These are phyloP conservation scores for Aspergillus hancockii DNA, from an alignment of 495 filamentous ascomycete genomes.

Conservation along the genomic window DNA sequence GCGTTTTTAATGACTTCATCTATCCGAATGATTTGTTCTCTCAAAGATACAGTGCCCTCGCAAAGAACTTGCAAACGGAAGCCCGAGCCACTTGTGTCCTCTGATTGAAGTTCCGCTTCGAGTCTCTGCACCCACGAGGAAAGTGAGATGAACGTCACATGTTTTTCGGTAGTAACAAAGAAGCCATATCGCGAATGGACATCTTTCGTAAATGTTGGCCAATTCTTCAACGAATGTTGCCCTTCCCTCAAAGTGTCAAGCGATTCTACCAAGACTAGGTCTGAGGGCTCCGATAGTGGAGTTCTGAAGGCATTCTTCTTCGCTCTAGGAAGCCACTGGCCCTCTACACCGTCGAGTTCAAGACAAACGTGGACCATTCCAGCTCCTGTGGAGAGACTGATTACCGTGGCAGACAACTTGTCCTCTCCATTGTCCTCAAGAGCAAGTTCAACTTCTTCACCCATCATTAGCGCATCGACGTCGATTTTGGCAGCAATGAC, in stretches of 20 bases:
- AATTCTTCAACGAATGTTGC: slow-evolving; percentile 49
- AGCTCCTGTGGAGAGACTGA: slow-evolving; percentile 74
- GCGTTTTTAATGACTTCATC: slow-evolving; percentile 46
- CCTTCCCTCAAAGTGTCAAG: slow-evolving; percentile 63
- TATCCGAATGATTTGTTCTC: slow-evolving; percentile 60
- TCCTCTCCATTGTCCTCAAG: slow-evolving; percentile 57
- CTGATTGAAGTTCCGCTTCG: slow-evolving; percentile 69
- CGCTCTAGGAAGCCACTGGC: slow-evolving; percentile 77
- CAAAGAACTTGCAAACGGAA: slow-evolving; percentile 75
- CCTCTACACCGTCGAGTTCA: slow-evolving; percentile 77
- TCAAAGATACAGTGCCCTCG: slow-evolving; percentile 58
- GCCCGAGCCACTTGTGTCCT: slow-evolving; percentile 63
- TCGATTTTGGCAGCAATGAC: slow-evolving; percentile 56
- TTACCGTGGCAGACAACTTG: slow-evolving; percentile 67
- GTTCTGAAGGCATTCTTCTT: slow-evolving; percentile 43
- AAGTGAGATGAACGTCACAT: slow-evolving; percentile 70
- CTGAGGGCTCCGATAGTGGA: slow-evolving; percentile 41
- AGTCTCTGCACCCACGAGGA: slow-evolving; percentile 73
- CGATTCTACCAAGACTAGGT: slow-evolving; percentile 51
- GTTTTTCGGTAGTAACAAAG: slow-evolving; percentile 71
- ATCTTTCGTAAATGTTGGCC: slow-evolving; percentile 76
- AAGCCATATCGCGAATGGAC: slow-evolving; percentile 72
- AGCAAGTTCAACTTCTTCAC: slow-evolving; percentile 50
- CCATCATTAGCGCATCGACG: slow-evolving; percentile 52
- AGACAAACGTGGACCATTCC: slow-evolving; percentile 77